phyloP scores from a whole-genome alignment of 768 basidiomycete genomes.

The Grammothele lineata region DNA sequence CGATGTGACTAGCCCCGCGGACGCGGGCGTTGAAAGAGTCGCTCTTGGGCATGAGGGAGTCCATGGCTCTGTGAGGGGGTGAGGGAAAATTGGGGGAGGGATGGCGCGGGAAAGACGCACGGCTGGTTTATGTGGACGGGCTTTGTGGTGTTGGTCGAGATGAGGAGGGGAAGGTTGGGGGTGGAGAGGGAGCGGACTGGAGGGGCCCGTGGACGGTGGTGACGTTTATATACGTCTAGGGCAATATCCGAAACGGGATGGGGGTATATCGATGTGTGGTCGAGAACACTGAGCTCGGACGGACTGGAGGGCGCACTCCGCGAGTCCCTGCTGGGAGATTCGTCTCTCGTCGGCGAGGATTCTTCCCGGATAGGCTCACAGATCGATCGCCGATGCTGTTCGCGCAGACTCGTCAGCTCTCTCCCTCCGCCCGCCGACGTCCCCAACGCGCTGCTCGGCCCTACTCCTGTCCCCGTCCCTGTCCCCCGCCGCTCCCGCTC shows the following conservation, averaged over 20 bases:
- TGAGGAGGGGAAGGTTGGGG: slow-evolving; percentile 43
- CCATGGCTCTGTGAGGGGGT: slow-evolving; percentile 15
- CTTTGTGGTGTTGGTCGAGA: slow-evolving; percentile 61
- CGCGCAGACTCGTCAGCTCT: neutral
- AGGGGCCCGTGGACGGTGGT: slow-evolving; percentile 51
- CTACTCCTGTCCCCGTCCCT: neutral
- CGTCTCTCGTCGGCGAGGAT: slow-evolving; percentile 23
- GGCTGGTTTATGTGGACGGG: slow-evolving; percentile 51
- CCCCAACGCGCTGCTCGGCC: slow-evolving; percentile 1
- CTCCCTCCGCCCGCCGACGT: neutral
- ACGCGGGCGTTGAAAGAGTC: slow-evolving; percentile 70
- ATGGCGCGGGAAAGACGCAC: slow-evolving; percentile 17
- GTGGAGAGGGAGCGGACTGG: slow-evolving; percentile 46
- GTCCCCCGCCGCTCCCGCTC: neutral
- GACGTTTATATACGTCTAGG: slow-evolving; percentile 51
- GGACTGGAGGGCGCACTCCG: slow-evolving; percentile 23
- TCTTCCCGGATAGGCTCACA: slow-evolving; percentile 51
- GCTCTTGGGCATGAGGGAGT: slow-evolving; percentile 49
- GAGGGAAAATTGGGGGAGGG: slow-evolving; percentile 16
- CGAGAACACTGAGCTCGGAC: neutral
- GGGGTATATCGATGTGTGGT: slow-evolving; percentile 11
- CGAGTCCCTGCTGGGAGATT: slow-evolving; percentile 3
- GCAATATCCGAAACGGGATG: slow-evolving; percentile 14
- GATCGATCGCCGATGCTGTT: slow-evolving; percentile 26
- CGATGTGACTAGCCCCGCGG: slow-evolving; percentile 77